phyloP scores from a whole-genome alignment of 1,284 basidiomycete genomes.

The Leccinum subatratum region DNA sequence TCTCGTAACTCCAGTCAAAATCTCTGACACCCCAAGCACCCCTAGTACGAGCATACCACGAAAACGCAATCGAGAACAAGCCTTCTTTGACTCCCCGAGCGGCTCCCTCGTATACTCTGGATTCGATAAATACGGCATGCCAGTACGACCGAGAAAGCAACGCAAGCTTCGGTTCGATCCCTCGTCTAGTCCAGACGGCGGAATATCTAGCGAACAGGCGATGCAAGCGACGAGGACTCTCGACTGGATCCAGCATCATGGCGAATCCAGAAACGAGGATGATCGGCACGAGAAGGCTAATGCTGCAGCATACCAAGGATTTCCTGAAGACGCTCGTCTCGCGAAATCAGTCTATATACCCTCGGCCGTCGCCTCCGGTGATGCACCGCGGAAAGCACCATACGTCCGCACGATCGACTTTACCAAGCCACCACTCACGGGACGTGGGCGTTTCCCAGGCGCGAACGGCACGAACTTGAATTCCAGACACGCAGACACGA shows the following conservation, averaged over 20 bases:
- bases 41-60: slow-evolving; percentile 16
- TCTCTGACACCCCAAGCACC: slow-evolving; percentile 24
- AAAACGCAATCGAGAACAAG: slow-evolving; percentile 30
- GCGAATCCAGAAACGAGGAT: neutral
- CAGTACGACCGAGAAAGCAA: slow-evolving; percentile 28
- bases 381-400: neutral
- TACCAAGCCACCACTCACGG: slow-evolving; percentile 17
- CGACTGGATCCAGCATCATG: slow-evolving; percentile 5
- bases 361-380: neutral
- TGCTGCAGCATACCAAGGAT: neutral
- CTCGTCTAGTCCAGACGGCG: slow-evolving; percentile 23
- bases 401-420: slow-evolving; percentile 29
- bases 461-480: neutral
- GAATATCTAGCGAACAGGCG: slow-evolving; percentile 3
- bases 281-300: neutral
- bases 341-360: neutral
- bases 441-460: slow-evolving; percentile 16
- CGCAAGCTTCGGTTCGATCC: slow-evolving; percentile 27
- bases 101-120: slow-evolving; percentile 27
- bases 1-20: neutral
- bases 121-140: slow-evolving; percentile 31
- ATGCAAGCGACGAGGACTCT: neutral
- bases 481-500: neutral
- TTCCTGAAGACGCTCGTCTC: neutral
- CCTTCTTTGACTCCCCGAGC: slow-evolving; percentile 30